Conservation (phyloP, 805 yeast species). For the Yamadazyma sp. region DNA sequence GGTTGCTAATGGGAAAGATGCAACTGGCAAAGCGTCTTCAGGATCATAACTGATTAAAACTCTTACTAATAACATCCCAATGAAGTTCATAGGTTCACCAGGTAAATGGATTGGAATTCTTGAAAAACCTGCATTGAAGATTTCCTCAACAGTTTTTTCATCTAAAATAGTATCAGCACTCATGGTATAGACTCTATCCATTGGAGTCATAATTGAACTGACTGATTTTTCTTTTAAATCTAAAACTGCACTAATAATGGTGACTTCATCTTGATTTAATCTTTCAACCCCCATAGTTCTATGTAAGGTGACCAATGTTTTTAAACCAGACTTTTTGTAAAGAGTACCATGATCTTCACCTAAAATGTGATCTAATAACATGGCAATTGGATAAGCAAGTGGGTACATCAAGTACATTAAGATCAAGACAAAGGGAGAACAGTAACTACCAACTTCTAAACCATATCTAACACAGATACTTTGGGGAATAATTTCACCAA, state of each 20-base stretch:
- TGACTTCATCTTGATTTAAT: conserved; percentile 90
- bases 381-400: conserved; percentile 85
- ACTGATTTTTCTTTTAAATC: conserved; percentile 92
- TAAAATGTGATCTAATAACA: conserved; percentile 70
- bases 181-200: conserved; percentile 84
- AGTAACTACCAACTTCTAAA: conserved; percentile 81
- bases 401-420: conserved; percentile 92
- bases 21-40: conserved; percentile 89
- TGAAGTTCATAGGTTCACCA: conserved; percentile 81
- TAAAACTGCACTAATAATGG: conserved; percentile 89
- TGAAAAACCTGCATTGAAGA: conserved; percentile 90
- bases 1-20: conserved; percentile 92
- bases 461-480: conserved; percentile 92
- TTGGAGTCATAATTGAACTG: conserved; percentile 88
- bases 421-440: conserved; percentile 80
- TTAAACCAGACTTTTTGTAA: conserved; percentile 87
- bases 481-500: conserved; percentile 97
- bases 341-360: conserved; percentile 98
- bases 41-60: conserved; percentile 95
- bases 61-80: conserved; percentile 92
- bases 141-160: conserved; percentile 81
- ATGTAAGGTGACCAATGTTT: conserved; percentile 89
- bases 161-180: conserved; percentile 78
- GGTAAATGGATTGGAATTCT: conserved; percentile 94
- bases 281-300: conserved; percentile 94